Conservation (phyloP, 1,284 basidiomycete genomes). For the Heterobasidion parviporum region DNA sequence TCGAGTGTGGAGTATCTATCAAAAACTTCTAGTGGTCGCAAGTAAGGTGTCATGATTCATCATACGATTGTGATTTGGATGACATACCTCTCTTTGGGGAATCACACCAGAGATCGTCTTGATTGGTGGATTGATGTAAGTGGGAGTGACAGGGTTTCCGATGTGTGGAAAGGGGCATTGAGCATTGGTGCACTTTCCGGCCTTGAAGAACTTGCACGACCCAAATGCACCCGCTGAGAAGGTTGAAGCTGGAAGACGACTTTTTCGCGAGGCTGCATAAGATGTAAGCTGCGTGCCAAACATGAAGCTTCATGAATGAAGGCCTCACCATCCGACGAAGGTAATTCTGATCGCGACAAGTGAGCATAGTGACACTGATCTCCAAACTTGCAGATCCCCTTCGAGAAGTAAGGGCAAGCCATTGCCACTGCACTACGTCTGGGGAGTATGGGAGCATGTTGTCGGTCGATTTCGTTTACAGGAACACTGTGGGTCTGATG, state of each 20-base stretch:
- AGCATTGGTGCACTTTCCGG: neutral
- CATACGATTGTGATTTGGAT: neutral
- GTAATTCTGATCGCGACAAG: neutral
- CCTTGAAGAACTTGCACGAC: neutral
- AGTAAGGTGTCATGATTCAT: neutral
- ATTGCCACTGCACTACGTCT: no score
- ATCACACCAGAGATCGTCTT: no score
- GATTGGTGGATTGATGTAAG: no score
- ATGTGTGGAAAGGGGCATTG: neutral
- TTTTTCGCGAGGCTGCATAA: neutral
- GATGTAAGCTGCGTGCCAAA: neutral
- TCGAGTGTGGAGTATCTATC: no score
- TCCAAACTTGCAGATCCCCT: neutral
- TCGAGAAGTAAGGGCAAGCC: neutral
- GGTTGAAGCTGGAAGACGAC: neutral
- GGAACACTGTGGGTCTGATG: neutral
- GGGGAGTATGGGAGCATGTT: no score
- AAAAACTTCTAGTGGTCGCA: neutral
- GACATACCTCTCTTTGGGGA: no score
- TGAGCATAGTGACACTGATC: neutral
- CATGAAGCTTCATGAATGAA: neutral
- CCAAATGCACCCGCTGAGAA: neutral
- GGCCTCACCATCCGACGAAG: neutral
- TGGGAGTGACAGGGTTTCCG: neutral
- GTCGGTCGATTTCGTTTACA: no score